Evolutionary conservation across 139 green algal genomes (phyloP), one percentile per base, ranked within the genome.

Genomic region (Picochlorum costavermella): DNA sequence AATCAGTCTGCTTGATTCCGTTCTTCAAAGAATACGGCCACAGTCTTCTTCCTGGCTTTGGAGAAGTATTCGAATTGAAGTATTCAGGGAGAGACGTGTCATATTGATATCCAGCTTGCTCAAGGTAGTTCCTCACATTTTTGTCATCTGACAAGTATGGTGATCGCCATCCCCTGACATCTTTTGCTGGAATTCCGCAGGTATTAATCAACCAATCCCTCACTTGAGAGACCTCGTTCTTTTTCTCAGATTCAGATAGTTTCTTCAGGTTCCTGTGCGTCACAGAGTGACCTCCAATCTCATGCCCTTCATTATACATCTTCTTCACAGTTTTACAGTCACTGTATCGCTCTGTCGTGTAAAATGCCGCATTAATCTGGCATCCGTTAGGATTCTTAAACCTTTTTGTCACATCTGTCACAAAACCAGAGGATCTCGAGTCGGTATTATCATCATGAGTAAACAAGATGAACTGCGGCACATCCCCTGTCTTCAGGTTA

Each of bases 231-330:
- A 69, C 40, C 48, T 69, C 46, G 16, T 43, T 43, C 16, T 69
- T 48, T 23, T 65, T 67, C 12, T 23, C 1, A 37, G 8, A 20
- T 2, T 25, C 13, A 4, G 58, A 33, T 23, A 49, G 26, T 56
- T 37, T 67, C 26, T 31, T 40, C 16, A 72, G 37, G 23, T 50
- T 20, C 0, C 26, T 16, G 26, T 72, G 56, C 17, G 17, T 48
- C n/a, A 72, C 53, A n/a, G 65, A 64, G 29, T 72, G 65, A 33
- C 43, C 58, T 20, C 33, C 65, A 36, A 72, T 50, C 50, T 72
- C 65, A 23, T 72, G 65, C 8, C 65, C 65, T 23, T 53, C 46
- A 30, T 55, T 64, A 31, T 64, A 64, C 12, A 64, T 9, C 14
- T 14, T 28, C 25, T 23, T 64, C 12, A 64, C 58, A 31, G 58